Conservation (phyloP, 164 flowering plant genomes). For the Piper longum region DNA sequence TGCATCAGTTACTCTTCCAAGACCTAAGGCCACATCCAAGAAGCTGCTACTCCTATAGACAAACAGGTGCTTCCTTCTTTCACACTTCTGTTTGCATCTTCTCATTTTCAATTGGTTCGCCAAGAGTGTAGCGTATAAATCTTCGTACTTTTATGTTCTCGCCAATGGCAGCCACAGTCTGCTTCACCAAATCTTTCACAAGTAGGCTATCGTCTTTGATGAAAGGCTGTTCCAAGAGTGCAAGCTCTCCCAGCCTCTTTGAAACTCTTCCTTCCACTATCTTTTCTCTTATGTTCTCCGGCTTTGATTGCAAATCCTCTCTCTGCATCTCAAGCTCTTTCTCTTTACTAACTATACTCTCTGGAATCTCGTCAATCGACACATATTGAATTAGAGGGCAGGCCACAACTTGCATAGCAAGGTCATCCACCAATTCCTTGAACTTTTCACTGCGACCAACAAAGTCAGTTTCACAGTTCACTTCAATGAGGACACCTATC, state of each 20-base stretch:
- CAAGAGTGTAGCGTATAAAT: conserved; percentile 75
- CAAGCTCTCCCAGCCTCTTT: conserved; percentile 92
- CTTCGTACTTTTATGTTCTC: conserved; percentile 86
- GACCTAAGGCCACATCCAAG: background rate
- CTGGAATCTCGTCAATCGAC: conserved; percentile 72
- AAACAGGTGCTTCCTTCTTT: background rate
- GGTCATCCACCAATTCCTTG: conserved; percentile 85
- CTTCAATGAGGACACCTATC: conserved; percentile 89
- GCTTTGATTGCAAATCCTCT: conserved; percentile 79
- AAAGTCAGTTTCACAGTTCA: conserved; percentile 96
- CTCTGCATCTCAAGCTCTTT: conserved; percentile 91
- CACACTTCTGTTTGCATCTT: conserved; percentile 4
- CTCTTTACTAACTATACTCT: conserved; percentile 40
- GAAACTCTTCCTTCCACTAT: conserved; percentile 85
- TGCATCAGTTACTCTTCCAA: background rate
- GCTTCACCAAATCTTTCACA: conserved; percentile 89
- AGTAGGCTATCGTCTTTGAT: conserved; percentile 65
- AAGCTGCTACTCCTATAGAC: background rate
- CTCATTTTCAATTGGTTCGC: conserved; percentile 31
- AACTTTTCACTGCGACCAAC: conserved; percentile 81
- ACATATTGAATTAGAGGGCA: conserved; percentile 65
- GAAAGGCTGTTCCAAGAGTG: conserved; percentile 82
- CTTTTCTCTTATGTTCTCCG: conserved; percentile 83
- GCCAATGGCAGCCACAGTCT: conserved; percentile 85
- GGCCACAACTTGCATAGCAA: conserved; percentile 97